These are phyloP conservation scores for Thozetella sp. DNA, from an alignment of 495 filamentous ascomycete species.

Conservation along the genomic window DNA sequence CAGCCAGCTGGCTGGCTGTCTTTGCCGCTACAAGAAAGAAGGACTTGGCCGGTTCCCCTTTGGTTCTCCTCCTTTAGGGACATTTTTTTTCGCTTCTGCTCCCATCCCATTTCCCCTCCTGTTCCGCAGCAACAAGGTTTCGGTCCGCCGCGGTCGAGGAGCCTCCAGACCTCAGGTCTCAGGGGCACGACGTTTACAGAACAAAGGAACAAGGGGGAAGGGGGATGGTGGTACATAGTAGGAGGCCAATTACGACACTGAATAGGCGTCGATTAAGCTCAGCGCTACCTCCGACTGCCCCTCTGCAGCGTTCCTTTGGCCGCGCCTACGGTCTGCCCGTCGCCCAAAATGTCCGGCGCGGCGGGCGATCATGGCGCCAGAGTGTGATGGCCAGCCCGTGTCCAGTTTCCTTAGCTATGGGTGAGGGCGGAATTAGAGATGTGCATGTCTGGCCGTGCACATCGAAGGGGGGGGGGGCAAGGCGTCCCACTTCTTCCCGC, in stretches of 20 bases:
- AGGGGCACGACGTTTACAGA: background rate
- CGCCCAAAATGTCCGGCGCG: background rate
- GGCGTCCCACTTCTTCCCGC: too few relatives aligned
- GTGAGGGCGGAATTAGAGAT: too few relatives aligned
- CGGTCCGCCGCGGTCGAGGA: too few relatives aligned
- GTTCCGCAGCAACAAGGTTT: too few relatives aligned
- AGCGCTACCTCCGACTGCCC: background rate
- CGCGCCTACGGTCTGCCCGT: background rate
- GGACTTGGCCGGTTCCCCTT: background rate
- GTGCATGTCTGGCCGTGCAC: too few relatives aligned
- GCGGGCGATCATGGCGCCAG: background rate
- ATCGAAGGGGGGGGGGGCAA: too few relatives aligned
- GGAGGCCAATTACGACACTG: background rate
- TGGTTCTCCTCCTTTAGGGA: background rate
- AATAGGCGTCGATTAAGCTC: conserved; percentile 3
- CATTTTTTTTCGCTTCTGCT: background rate
- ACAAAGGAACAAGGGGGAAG: background rate
- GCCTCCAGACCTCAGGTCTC: too few relatives aligned
- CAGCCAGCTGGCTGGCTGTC: background rate
- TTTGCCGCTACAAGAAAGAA: background rate
- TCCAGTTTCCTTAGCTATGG: too few relatives aligned
- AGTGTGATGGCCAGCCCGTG: background rate
- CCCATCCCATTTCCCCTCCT: too few relatives aligned
- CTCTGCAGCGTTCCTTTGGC: background rate
- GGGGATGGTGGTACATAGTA: background rate